phyloP scores from a whole-genome alignment of 768 basidiomycete genomes.

The Tephrocybe sp. region DNA sequence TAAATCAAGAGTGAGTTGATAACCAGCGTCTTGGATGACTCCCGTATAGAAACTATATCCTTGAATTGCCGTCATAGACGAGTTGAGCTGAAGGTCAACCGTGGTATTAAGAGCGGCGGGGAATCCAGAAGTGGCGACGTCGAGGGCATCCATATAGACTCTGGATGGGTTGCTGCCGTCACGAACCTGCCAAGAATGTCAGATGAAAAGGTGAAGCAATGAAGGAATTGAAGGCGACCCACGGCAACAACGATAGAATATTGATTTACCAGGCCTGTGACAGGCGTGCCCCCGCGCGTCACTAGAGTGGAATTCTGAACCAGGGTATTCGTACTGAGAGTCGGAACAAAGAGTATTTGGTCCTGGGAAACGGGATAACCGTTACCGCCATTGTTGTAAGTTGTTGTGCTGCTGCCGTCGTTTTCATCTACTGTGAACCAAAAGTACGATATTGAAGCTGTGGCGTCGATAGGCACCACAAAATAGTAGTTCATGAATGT shows the following conservation, averaged over 20 bases:
- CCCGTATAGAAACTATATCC: conserved; percentile 33
- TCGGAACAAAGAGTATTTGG: conserved; percentile 41
- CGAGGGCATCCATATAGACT: conserved; percentile 27
- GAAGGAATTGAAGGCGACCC: conserved; percentile 6
- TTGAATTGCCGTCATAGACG: conserved; percentile 19
- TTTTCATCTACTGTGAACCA: conserved; percentile 51
- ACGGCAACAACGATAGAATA: conserved; percentile 29
- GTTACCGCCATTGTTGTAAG: conserved; percentile 41
- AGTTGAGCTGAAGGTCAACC: conserved; percentile 24
- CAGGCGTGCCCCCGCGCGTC: conserved; percentile 25
- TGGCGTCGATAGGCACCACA: conserved; percentile 38
- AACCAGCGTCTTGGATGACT: conserved; percentile 24
- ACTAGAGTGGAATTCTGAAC: conserved; percentile 13
- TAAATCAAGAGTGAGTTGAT: conserved; percentile 31
- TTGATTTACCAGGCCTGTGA: conserved; percentile 20
- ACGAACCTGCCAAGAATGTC: conserved; percentile 21
- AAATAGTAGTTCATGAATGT: conserved; percentile 43
- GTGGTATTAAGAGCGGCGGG: conserved; percentile 25
- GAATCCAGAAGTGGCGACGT: conserved; percentile 24
- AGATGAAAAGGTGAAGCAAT: neutral
- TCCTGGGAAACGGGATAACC: conserved; percentile 45
- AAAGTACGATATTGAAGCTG: conserved; percentile 45
- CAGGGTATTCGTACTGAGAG: conserved; percentile 30
- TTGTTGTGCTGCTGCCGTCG: conserved; percentile 35
- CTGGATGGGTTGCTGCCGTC: conserved; percentile 26